Base-by-base conservation (phyloP, 345 rosid genomes). In the Bruguiera gymnorhiza region DNA sequence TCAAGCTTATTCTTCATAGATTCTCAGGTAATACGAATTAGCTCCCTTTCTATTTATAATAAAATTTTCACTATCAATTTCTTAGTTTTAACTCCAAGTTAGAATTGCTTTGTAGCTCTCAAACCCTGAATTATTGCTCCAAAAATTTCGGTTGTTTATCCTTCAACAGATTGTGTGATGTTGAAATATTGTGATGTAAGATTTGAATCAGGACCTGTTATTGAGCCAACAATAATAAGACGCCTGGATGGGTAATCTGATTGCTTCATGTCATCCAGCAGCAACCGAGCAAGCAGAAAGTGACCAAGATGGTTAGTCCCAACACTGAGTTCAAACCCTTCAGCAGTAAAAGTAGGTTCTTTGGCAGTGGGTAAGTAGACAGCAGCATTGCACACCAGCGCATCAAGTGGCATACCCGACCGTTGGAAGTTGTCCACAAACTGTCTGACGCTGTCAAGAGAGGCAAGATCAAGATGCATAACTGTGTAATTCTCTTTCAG, bases 271-370 rank as follows among this genome's bases (percentile, higher is more conserved):
- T 88, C 95, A 50, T 91, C 97, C 60, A 91, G 90, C 80, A 91
- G 78, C 69, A 91, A 80, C 73, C 96, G 78, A 0, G 97, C 83
- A 4, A 94, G 90, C 43, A 94, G 82, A 73, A 91, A 94, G 66
- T 94, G 98, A n/a, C 98, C 98, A 0, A 91, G 89, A 75, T 94
- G 98, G 82, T 94, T 94, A n/a, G 97, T 94, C 37, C 96, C 97
- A 27, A 89, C 96, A 52, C 98, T 91, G 9, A 94, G 76, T 76
- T 91, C 98, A 63, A 94, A 94, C 7, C 98, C 97, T 73, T 91
- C 98, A 13, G 98, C 98, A 1, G 97, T 88, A 53, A 80, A 94
- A 9, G 94, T 78, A 24, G 98, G 97, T 63, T 88, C 91, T 83
- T 86, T 91, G 46, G 97, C 97, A 8, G 95, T 94, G 2, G 98